Evolutionary conservation across 352 stramenopile species (phyloP), one percentile per base, ranked within the genome.

Genomic region (Phytophthora agathidicida): DNA sequence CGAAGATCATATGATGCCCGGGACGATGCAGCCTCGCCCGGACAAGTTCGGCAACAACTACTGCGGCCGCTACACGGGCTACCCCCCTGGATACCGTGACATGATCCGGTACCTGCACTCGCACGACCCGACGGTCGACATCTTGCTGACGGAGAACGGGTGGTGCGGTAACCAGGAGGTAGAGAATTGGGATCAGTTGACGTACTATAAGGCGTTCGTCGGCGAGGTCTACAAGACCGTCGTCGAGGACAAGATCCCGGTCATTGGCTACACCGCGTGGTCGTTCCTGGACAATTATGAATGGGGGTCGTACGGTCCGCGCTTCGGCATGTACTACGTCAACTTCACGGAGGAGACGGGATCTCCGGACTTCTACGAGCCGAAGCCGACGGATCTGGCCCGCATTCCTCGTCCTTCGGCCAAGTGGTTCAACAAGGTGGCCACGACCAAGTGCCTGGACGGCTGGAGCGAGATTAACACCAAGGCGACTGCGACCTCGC

Each of bases 271-370:
- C 63, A 72, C 63, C 20, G 63, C 63, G 6, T 72, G 63, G 63
- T 72, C 63, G 6, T 68, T 79, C 27, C 38, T 73, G 20, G 73
- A 80, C 49, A 83, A 83, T 41, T 75, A 73, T 30, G 75, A 72
- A 53, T 84, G 74, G 54, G 74, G 74, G 17, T 62, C 73, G 42
- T 84, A 71, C 56, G 56, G 61, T 16, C 68, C 71, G 20, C 75
- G 79, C 43, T 89, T 86, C 60, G 79, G 79, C 11, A 66, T 89
- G 41, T 89, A 81, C 63, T 84, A 86, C 60, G 75, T 85, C 36
- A 76, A 89, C 45, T 89, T 77, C 57, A 77, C 75, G 28, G 33
- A 48, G 23, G 44, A 75, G 45, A 62, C 55, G 0, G 66, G 66
- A 9, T 68, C 60, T 7, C 47, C 48, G 4, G 49, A 71, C 36